Percentiles rank a stretch among this genome's conserved stretches.
These are phyloP conservation scores for Curvularia hawaiiensis DNA, from an alignment of 2,329 filamentous ascomycete genomes.

Conservation along the genomic window DNA sequence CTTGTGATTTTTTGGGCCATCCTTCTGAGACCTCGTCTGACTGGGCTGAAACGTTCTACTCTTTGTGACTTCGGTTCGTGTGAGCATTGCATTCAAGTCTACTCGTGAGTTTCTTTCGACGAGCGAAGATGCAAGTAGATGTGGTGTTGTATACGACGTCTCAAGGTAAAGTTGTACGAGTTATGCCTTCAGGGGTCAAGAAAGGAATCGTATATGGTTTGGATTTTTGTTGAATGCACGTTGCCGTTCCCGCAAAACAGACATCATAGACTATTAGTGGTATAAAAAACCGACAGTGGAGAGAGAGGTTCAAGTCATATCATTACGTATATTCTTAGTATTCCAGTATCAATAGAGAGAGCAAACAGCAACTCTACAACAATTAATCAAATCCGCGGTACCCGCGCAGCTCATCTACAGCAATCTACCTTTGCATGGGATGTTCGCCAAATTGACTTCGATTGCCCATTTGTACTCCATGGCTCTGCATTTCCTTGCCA, in stretches of 20 bases:
- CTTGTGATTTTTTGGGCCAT: not conserved
- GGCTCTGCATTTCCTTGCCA: slow-evolving; percentile 17
- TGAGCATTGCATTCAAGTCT: too few species aligned
- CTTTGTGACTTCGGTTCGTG: too few species aligned
- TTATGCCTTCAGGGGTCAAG: too few species aligned
- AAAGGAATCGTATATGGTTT: too few species aligned
- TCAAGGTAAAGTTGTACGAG: too few species aligned
- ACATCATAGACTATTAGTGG: not conserved
- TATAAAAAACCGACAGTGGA: not conserved
- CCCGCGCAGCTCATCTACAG: not conserved
- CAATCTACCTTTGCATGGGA: slow-evolving; percentile 11
- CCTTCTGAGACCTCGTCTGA: not conserved
- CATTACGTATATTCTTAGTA: not conserved
- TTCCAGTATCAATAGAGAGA: not conserved
- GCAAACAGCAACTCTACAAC: not conserved
- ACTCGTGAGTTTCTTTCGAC: too few species aligned
- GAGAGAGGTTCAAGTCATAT: not conserved
- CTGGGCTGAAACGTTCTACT: too few species aligned
- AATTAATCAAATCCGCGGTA: not conserved
- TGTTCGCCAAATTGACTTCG: slow-evolving; percentile 21
- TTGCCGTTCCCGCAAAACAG: not conserved
- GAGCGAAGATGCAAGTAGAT: too few species aligned
- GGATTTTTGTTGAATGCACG: not conserved
- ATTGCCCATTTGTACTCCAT: slow-evolving; percentile 22
- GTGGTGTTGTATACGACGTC: too few species aligned